phyloP scores from a whole-genome alignment of 2,329 filamentous ascomycete species.

The Fusarium sp. region DNA sequence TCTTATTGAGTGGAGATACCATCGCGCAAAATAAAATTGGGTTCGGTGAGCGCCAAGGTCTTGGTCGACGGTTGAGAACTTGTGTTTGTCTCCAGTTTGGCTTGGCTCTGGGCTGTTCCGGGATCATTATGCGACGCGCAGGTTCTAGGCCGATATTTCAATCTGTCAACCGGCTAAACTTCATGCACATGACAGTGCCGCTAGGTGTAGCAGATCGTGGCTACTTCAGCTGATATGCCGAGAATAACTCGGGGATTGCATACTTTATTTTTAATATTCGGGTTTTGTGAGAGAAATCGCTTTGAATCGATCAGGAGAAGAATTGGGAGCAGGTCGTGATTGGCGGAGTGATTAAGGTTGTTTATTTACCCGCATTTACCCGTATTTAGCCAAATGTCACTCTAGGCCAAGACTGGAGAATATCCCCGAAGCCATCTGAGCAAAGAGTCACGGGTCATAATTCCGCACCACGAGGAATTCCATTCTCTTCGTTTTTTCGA shows the following conservation, averaged over 20 bases:
- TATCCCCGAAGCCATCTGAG: not conserved
- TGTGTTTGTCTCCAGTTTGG: conserved; percentile 4
- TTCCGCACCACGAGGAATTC: not conserved
- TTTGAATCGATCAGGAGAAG: not conserved
- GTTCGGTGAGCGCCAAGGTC: conserved; percentile 8
- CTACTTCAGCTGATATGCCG: not conserved
- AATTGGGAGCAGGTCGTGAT: not conserved
- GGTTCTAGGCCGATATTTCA: not conserved
- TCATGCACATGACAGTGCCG: not conserved
- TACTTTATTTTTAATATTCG: not conserved
- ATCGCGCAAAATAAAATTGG: not conserved
- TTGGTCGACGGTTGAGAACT: conserved; percentile 4
- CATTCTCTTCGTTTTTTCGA: not conserved
- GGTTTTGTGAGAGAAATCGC: not conserved
- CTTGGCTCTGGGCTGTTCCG: conserved; percentile 1
- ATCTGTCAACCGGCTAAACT: not conserved
- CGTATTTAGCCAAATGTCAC: conserved; percentile 15
- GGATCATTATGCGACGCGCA: conserved; percentile 10
- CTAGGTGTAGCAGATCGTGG: not conserved
- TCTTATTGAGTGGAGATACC: conserved; percentile 19
- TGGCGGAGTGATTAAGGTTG: conserved; percentile 13
- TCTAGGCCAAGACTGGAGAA: conserved; percentile 17
- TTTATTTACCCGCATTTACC: conserved; percentile 21
- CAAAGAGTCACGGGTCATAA: not conserved
- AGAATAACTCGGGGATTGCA: not conserved